Evolutionary conservation across 1,284 basidiomycete species (phyloP).

Genomic region (Papiliotrema flavescens): DNA sequence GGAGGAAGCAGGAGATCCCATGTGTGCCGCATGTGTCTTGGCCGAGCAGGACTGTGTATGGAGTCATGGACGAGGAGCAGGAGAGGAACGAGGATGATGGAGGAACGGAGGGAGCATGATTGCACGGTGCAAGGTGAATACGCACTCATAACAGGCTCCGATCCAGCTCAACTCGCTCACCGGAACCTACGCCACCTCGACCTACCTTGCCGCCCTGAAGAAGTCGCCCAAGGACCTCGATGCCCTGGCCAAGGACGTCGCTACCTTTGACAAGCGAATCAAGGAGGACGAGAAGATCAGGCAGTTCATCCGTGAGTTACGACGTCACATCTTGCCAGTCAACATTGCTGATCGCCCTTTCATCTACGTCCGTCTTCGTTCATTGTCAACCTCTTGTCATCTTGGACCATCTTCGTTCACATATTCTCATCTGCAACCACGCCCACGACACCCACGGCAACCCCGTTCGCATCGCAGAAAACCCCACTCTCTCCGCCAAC

Average conservation of each 20-base stretch:
- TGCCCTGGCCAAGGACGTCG: constrained; percentile 77
- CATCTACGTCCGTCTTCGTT: background rate
- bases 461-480: constrained; percentile 47
- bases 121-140: too few relatives aligned
- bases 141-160: constrained; percentile 34
- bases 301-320: constrained; percentile 59
- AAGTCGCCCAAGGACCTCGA: constrained; percentile 64
- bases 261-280: constrained; percentile 64
- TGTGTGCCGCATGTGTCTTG: too few relatives aligned
- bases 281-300: constrained; percentile 62
- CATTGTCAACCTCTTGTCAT: background rate
- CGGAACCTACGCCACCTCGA: constrained; percentile 89
- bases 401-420: too few relatives aligned
- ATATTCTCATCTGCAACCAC: too few relatives aligned
- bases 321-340: background rate
- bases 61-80: background rate
- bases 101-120: too few relatives aligned
- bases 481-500: constrained; percentile 80
- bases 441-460: too few relatives aligned
- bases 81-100: too few relatives aligned
- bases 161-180: constrained; percentile 51
- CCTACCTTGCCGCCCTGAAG: constrained; percentile 84
- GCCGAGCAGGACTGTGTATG: too few relatives aligned
- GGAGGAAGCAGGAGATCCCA: too few relatives aligned
- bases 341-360: background rate